Percentiles rank a stretch among this genome's conserved stretches.
Conservation (phyloP, 2,329 filamentous ascomycete species). For the Pseudocercospora musae region DNA sequence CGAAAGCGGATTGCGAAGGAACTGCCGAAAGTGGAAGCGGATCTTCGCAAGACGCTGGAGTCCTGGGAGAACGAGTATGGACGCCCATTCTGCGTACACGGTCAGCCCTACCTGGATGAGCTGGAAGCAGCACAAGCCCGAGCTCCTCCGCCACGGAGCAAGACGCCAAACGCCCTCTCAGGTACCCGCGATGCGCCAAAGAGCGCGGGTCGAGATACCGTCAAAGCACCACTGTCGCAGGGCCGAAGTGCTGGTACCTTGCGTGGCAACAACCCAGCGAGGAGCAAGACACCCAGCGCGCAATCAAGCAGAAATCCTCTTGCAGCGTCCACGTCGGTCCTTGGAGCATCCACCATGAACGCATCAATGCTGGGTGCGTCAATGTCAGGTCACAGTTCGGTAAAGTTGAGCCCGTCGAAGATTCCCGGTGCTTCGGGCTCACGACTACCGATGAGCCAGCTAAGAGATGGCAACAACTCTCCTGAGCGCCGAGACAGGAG, state of each 20-base stretch:
- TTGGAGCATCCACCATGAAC: slow-evolving; percentile 36
- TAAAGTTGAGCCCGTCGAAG: slow-evolving; percentile 57
- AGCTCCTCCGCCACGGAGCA: slow-evolving; percentile 54
- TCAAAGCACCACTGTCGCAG: slow-evolving; percentile 17
- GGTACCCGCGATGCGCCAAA: slow-evolving; percentile 30
- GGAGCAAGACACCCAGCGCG: slow-evolving; percentile 45
- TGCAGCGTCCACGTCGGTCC: slow-evolving; percentile 29
- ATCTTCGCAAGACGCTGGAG: slow-evolving; percentile 79
- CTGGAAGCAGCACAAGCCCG: slow-evolving; percentile 64
- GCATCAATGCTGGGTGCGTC: slow-evolving; percentile 12
- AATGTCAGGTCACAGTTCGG: slow-evolving; percentile 22
- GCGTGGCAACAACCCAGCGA: slow-evolving; percentile 40
- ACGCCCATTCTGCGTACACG: slow-evolving; percentile 86
- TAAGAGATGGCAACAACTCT: slow-evolving; percentile 73
- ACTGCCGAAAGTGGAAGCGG: slow-evolving; percentile 81
- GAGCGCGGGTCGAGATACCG: slow-evolving; percentile 25
- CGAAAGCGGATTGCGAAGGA: slow-evolving; percentile 96
- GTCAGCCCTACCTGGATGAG: slow-evolving; percentile 83
- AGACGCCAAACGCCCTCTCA: slow-evolving; percentile 58
- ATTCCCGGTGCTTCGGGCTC: slow-evolving; percentile 53
- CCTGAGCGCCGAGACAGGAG: slow-evolving; percentile 62
- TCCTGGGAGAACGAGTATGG: slow-evolving; percentile 93
- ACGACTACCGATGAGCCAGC: slow-evolving; percentile 65
- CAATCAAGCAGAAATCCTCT: slow-evolving; percentile 34
- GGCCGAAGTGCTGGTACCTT: slow-evolving; percentile 39